Conservation (phyloP, 1,284 basidiomycete genomes). For the Vanrija sp. region DNA sequence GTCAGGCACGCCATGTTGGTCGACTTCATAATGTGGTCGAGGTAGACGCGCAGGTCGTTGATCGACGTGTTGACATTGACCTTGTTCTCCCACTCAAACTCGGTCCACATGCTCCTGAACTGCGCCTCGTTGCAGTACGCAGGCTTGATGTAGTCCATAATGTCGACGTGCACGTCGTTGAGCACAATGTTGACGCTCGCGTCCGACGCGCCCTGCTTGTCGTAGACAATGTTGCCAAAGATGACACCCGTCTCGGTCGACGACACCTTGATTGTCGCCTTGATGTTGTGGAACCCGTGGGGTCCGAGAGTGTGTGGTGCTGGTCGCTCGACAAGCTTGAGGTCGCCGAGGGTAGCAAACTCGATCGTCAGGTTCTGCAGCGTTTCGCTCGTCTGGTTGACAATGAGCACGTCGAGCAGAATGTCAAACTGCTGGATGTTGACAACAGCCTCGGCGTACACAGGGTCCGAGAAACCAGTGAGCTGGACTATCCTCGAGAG, state of each 20-base stretch:
- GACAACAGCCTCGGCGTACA: conserved; percentile 97
- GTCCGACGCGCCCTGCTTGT: conserved; percentile 80
- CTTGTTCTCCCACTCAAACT: conserved; percentile 98
- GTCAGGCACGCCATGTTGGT: conserved; percentile 98
- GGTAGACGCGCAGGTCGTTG: conserved; percentile 73
- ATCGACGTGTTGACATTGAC: conserved; percentile 84
- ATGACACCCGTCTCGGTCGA: conserved; percentile 98
- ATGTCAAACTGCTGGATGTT: conserved; percentile 99
- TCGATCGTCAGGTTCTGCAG: conserved; percentile 96
- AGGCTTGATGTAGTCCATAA: conserved; percentile 99
- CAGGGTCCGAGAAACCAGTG: conserved; percentile 96
- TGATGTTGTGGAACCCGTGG: conserved; percentile 97
- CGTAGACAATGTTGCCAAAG: conserved; percentile 97
- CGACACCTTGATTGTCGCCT: conserved; percentile 96
- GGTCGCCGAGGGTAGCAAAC: conserved; percentile 94
- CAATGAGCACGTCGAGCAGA: conserved; percentile 87
- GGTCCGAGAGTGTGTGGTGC: conserved; percentile 89
- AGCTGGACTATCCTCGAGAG: conserved; percentile 92
- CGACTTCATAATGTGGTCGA: conserved; percentile 83
- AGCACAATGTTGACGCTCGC: conserved; percentile 75
- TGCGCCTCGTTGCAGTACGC: conserved; percentile 90
- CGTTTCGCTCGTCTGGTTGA: conserved; percentile 94
- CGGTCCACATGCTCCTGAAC: conserved; percentile 97
- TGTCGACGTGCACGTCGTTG: conserved; percentile 98
- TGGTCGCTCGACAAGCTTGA: conserved; percentile 95